Evolutionary conservation across 495 filamentous ascomycete species (phyloP).

Genomic region (Podospora bellae-mahoneyi): DNA sequence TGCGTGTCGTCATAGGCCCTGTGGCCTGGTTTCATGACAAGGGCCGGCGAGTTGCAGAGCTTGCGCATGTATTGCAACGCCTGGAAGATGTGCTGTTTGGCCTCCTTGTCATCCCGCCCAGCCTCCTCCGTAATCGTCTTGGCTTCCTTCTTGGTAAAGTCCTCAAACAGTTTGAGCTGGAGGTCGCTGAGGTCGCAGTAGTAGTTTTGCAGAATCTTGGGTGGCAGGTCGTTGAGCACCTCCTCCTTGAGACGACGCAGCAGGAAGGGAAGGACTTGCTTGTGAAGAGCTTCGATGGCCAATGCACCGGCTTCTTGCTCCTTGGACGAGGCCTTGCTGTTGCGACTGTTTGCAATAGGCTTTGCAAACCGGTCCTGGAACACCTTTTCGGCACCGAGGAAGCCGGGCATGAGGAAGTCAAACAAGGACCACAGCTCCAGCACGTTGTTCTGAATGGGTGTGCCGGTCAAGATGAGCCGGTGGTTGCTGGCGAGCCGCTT

Average conservation of each 20-base stretch:
- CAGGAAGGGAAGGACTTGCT: constrained; percentile 95
- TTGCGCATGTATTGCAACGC: constrained; percentile 99
- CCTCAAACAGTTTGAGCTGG: constrained; percentile 91
- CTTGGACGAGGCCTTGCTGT: constrained; percentile 94
- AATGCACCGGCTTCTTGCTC: constrained; percentile 96
- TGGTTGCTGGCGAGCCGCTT: constrained; percentile 88
- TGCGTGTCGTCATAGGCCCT: constrained; percentile 86
- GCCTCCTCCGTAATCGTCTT: constrained; percentile 77
- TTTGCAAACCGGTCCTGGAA: constrained; percentile 97
- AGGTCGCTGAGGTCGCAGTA: constrained; percentile 98
- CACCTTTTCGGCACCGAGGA: constrained; percentile 96
- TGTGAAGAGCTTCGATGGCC: constrained; percentile 94
- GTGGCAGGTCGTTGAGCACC: constrained; percentile 90
- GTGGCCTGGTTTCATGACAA: constrained; percentile 92
- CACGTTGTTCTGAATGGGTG: constrained; percentile 96
- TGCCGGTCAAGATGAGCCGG: constrained; percentile 91
- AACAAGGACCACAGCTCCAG: constrained; percentile 97
- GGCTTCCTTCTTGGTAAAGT: constrained; percentile 89
- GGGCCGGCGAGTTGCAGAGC: constrained; percentile 91
- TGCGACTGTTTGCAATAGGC: constrained; percentile 90
- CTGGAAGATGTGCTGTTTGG: constrained; percentile 98
- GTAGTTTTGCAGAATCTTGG: constrained; percentile 99
- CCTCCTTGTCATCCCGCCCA: constrained; percentile 73
- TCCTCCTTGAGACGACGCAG: constrained; percentile 97
- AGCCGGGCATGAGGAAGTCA: constrained; percentile 98